Conservation (phyloP, 257 asterid genomes). For the Nicotiana attenuata region DNA sequence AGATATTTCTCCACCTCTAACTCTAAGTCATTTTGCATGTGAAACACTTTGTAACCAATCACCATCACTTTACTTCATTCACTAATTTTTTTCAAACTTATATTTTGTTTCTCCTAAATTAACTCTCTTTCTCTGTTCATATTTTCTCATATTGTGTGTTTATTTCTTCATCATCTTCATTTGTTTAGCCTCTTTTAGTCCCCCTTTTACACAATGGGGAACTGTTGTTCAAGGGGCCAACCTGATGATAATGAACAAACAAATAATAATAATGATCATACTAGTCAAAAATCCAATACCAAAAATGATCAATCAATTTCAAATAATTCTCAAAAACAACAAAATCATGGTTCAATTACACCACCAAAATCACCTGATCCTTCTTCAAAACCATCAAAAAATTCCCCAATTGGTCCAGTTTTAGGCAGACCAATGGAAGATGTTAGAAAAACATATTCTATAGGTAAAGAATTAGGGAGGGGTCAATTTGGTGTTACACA, state of each 20-base stretch:
- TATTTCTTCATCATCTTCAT: slow-evolving; percentile 9
- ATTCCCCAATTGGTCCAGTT: slow-evolving; percentile 52
- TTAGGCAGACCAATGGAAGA: slow-evolving; percentile 90
- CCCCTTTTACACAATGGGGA: slow-evolving; percentile 12
- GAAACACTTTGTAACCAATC: too few species aligned
- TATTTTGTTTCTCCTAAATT: neutral
- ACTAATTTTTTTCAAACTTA: neutral
- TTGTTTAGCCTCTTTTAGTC: neutral
- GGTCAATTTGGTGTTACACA: slow-evolving; percentile 90
- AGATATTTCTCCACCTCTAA: too few species aligned
- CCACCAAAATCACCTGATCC: slow-evolving; percentile 25
- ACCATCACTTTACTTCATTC: neutral
- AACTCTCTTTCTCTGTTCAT: neutral
- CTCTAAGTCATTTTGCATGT: too few species aligned
- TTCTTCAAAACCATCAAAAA: slow-evolving; percentile 32
- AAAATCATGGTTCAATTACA: neutral
- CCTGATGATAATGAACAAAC: neutral
- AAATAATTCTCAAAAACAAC: neutral
- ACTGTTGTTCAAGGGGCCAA: slow-evolving; percentile 12
- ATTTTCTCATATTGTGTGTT: neutral
- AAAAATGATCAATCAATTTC: neutral
- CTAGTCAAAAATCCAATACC: neutral
- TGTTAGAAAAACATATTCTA: slow-evolving; percentile 41
- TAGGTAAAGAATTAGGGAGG: slow-evolving; percentile 86
- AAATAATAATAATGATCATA: neutral